These are phyloP conservation scores for Rhynchosporium secalis DNA, from an alignment of 2,329 filamentous ascomycete species.

Conservation along the genomic window DNA sequence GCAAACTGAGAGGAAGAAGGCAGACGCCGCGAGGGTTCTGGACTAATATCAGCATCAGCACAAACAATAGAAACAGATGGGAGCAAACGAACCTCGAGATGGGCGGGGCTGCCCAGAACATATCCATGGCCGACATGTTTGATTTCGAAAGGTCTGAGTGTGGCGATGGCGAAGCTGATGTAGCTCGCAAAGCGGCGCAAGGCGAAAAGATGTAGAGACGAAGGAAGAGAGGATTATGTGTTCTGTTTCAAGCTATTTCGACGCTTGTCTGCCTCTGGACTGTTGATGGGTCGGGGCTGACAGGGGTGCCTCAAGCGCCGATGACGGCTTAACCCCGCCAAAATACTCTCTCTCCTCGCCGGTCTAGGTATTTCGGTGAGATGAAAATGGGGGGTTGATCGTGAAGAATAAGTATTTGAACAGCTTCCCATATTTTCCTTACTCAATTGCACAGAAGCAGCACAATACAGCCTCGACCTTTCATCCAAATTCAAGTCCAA, in stretches of 20 bases:
- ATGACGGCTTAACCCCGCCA: no score
- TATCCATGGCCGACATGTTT: constrained; percentile 51
- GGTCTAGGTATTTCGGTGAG: no score
- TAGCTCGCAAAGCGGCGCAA: constrained; percentile 19
- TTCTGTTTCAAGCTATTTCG: constrained; percentile 16
- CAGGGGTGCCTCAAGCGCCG: no score
- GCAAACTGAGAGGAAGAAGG: constrained; percentile 58
- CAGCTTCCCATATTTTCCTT: no score
- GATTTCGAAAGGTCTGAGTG: constrained; percentile 15
- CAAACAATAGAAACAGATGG: constrained; percentile 21
- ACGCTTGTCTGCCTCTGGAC: no score
- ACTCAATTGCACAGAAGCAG: no score
- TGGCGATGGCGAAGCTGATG: constrained; percentile 23
- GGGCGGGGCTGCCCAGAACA: constrained; percentile 65
- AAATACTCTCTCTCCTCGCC: no score
- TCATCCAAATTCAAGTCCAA: background rate
- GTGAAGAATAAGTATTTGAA: no score
- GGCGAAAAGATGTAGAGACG: constrained; percentile 15
- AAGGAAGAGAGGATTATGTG: constrained; percentile 21
- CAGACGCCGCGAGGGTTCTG: constrained; percentile 65
- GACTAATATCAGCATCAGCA: constrained; percentile 48
- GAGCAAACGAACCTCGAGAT: constrained; percentile 58
- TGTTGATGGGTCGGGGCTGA: no score
- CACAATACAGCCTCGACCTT: background rate
- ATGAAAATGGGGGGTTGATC: no score